Evolutionary conservation across 1,284 basidiomycete species (phyloP).

Genomic region (Trichosporon faecale): DNA sequence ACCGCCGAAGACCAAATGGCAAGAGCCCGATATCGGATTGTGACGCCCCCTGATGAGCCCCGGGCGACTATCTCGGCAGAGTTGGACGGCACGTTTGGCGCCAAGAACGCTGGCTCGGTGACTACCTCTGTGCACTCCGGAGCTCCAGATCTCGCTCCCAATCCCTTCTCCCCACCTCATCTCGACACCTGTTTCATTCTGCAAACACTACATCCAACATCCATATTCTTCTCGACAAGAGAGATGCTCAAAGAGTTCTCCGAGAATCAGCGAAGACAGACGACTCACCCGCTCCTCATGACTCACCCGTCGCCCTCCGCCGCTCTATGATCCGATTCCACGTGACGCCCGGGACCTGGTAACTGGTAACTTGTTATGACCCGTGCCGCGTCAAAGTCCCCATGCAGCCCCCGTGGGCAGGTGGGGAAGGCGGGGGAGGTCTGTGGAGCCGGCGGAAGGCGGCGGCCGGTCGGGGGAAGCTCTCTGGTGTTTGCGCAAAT

Average conservation of each 20-base stretch:
- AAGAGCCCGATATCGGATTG: constrained; percentile 8
- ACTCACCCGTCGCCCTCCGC: background rate
- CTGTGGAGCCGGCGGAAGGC: too few relatives aligned
- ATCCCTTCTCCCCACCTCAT: too few relatives aligned
- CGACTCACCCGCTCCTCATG: background rate
- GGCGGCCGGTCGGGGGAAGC: too few relatives aligned
- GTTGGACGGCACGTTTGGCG: background rate
- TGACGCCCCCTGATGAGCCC: background rate
- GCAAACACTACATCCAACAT: too few relatives aligned
- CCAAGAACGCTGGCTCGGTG: background rate
- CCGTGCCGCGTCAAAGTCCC: background rate
- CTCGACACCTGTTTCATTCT: too few relatives aligned
- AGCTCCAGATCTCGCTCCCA: too few relatives aligned
- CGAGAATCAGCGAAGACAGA: background rate
- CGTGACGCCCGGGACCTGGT: background rate
- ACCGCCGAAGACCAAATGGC: background rate
- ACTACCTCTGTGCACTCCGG: too few relatives aligned
- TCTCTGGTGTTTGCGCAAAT: too few relatives aligned
- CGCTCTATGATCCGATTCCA: background rate
- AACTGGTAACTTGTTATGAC: background rate
- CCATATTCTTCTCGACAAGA: too few relatives aligned
- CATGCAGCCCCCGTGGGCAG: background rate
- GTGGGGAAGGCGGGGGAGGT: background rate
- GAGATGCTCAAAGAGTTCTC: too few relatives aligned
- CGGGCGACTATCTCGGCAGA: constrained; percentile 11